Percentiles rank a stretch among this genome's conserved stretches.
phyloP scores from a whole-genome alignment of 2,329 filamentous ascomycete genomes.

The Botryosphaeria dothidea region DNA sequence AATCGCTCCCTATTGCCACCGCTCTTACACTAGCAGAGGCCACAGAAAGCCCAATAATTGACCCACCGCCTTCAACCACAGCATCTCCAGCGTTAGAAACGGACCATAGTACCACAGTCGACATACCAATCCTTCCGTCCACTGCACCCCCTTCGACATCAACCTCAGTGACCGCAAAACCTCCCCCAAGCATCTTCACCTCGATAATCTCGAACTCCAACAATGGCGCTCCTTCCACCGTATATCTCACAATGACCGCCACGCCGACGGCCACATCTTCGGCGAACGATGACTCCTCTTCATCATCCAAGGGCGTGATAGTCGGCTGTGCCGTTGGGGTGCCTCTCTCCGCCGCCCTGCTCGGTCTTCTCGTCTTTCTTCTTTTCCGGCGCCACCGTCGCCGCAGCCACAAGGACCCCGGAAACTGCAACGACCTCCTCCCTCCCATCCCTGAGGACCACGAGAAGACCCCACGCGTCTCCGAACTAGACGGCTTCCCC shows the following conservation, averaged over 20 bases:
- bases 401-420: neutral
- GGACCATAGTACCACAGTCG: neutral
- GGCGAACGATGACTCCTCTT: neutral
- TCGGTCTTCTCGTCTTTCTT: constrained; percentile 20
- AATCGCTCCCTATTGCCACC: no score
- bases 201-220: constrained; percentile 2
- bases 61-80: neutral
- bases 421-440: neutral
- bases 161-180: neutral
- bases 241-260: constrained; percentile 4
- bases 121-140: neutral
- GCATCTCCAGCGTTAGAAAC: no score
- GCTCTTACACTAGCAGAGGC: no score
- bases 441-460: neutral
- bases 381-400: constrained; percentile 21
- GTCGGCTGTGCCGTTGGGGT: constrained; percentile 22
- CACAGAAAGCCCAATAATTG: neutral
- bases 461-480: neutral
- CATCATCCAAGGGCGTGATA: constrained; percentile 12
- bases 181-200: neutral
- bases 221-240: neutral
- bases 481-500: constrained; percentile 14
- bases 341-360: constrained; percentile 22
- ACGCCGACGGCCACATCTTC: neutral
- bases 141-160: neutral